A percentile compares a stretch with the other conserved stretches of the same genome.
Evolutionary conservation across 306 rosid species (phyloP).

Genomic region (Fagus sylvatica): DNA sequence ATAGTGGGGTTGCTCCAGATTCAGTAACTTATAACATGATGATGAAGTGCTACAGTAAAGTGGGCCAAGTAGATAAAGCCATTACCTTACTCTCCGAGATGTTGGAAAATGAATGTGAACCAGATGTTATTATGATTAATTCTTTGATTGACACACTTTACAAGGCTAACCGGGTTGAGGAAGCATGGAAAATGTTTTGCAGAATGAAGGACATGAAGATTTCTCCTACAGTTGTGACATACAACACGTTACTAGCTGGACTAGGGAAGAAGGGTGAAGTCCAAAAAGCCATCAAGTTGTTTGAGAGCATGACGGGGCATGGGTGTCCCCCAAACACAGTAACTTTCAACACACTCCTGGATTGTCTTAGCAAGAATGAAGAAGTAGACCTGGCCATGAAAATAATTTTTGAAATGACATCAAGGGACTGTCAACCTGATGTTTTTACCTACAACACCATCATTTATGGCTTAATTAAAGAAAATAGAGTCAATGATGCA

Average conservation of each 20-base stretch:
- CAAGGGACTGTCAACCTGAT: slow-evolving; percentile 74
- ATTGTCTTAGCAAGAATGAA: slow-evolving; percentile 89
- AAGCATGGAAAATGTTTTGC: slow-evolving; percentile 85
- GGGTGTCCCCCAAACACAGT: slow-evolving; percentile 83
- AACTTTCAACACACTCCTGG: slow-evolving; percentile 77
- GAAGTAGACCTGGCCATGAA: slow-evolving; percentile 73
- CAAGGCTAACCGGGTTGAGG: slow-evolving; percentile 78
- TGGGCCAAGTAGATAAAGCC: slow-evolving; percentile 79
- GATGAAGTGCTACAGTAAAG: slow-evolving; percentile 93
- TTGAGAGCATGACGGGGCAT: slow-evolving; percentile 62
- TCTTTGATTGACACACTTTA: slow-evolving; percentile 85
- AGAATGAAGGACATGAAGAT: slow-evolving; percentile 83
- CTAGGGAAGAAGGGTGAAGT: slow-evolving; percentile 81
- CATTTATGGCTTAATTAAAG: slow-evolving; percentile 75
- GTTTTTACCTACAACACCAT: slow-evolving; percentile 81
- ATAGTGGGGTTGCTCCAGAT: slow-evolving; percentile 81
- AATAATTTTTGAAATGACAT: slow-evolving; percentile 66
- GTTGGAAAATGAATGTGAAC: slow-evolving; percentile 70
- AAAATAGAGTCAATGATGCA: slow-evolving; percentile 61
- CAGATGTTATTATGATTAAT: slow-evolving; percentile 77
- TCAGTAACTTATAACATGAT: slow-evolving; percentile 83
- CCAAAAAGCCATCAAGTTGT: slow-evolving; percentile 56
- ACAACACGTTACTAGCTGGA: slow-evolving; percentile 82
- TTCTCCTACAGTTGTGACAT: slow-evolving; percentile 86
- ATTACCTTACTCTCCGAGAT: slow-evolving; percentile 64